phyloP scores from a whole-genome alignment of 768 basidiomycete genomes.

The Auricularia auricula-judae region DNA sequence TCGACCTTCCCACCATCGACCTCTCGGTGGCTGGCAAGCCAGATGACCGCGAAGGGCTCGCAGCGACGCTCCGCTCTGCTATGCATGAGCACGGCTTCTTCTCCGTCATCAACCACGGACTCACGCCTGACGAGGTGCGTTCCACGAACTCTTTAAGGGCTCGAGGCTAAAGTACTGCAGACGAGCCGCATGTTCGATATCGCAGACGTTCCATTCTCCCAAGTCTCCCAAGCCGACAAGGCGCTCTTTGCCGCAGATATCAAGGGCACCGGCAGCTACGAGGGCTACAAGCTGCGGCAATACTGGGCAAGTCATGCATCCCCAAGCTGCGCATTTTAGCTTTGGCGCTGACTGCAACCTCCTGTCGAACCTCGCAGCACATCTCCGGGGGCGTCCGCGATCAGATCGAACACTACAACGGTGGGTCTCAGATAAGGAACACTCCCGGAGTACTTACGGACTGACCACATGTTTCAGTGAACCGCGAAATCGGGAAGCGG shows the following conservation, averaged over 20 bases:
- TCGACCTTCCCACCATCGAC: constrained; percentile 43
- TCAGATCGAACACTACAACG: constrained; percentile 34
- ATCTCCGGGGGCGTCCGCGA: constrained; percentile 31
- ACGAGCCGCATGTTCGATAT: constrained; percentile 37
- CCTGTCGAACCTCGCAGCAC: constrained; percentile 17
- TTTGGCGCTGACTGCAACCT: background rate
- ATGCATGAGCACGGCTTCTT: constrained; percentile 30
- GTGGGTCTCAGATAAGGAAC: constrained; percentile 11
- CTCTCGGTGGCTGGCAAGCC: constrained; percentile 28
- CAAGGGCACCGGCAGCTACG: constrained; percentile 36
- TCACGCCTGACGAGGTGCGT: constrained; percentile 29
- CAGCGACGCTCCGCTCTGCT: constrained; percentile 32
- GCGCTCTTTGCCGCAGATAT: constrained; percentile 26
- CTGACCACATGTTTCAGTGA: constrained; percentile 24
- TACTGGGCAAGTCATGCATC: constrained; percentile 33
- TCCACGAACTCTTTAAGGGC: background rate
- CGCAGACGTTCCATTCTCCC: constrained; percentile 32
- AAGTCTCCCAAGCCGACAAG: constrained; percentile 33
- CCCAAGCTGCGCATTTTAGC: background rate
- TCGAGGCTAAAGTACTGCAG: constrained; percentile 12
- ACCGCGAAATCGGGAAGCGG: constrained; percentile 35
- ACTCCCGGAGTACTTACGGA: too few species aligned
- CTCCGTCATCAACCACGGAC: constrained; percentile 40
- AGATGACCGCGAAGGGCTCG: constrained; percentile 28
- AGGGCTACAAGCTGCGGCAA: constrained; percentile 44